These are phyloP conservation scores for Scleromitrula shiraiana DNA, from an alignment of 2,329 filamentous ascomycete genomes.

Conservation along the genomic window DNA sequence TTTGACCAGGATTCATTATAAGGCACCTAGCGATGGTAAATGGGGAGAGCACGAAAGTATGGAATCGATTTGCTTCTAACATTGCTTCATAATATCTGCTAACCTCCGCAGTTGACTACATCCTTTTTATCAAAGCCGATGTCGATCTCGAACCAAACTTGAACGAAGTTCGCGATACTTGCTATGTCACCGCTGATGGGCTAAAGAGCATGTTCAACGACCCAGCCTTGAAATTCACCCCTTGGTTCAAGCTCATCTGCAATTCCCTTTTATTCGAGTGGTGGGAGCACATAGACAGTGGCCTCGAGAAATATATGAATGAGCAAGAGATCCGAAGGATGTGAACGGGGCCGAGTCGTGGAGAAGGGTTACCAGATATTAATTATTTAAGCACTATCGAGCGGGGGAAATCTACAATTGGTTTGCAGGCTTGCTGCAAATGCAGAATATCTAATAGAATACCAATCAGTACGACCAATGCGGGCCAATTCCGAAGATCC, in stretches of 20 bases:
- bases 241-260: slow-evolving; percentile 99
- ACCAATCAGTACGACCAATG: slow-evolving; percentile 2
- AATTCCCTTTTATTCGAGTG: slow-evolving; percentile 96
- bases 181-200: slow-evolving; percentile 75
- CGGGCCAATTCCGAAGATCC: not conserved
- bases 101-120: slow-evolving; percentile 72
- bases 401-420: slow-evolving; percentile 5
- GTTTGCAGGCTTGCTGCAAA: slow-evolving; percentile 5
- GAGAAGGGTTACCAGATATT: not conserved
- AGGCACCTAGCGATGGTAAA: slow-evolving; percentile 91
- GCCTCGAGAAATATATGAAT: slow-evolving; percentile 76
- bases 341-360: slow-evolving; percentile 31
- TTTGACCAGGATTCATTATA: slow-evolving; percentile 95
- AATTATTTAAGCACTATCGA: not conserved
- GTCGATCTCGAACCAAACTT: slow-evolving; percentile 74
- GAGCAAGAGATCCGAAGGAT: slow-evolving; percentile 86
- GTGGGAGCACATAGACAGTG: slow-evolving; percentile 80
- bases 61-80: slow-evolving; percentile 30
- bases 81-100: slow-evolving; percentile 10
- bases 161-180: slow-evolving; percentile 82
- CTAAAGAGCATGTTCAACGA: slow-evolving; percentile 82
- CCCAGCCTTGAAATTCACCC: slow-evolving; percentile 76
- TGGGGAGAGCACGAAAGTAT: slow-evolving; percentile 98
- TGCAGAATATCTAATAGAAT: slow-evolving; percentile 5
- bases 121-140: slow-evolving; percentile 93